Evolutionary conservation across 495 filamentous ascomycete species (phyloP), one percentile per base, ranked within the genome.

Genomic region (Podospora anserina): DNA sequence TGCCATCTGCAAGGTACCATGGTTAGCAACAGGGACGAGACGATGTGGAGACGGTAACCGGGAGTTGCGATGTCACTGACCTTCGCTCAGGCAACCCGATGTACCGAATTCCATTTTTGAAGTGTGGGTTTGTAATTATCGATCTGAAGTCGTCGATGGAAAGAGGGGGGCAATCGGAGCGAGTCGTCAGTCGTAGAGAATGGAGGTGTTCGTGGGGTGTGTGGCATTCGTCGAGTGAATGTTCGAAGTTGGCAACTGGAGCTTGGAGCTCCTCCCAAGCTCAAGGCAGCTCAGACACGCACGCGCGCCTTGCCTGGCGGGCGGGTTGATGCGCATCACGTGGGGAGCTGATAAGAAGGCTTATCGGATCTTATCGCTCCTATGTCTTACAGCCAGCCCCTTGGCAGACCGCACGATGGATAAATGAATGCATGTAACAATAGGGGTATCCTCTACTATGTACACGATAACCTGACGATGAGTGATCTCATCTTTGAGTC

Each of bases 1-100:
- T 97, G 76, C 95, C 95, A 94, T 99, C 95, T 99, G 74, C 56
- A 65, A 64, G 59, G 61, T 63, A 71, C n/a, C 70, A 74, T 27
- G 20, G 34, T 72, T 54, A 76, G 70, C 63, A 61, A 39, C 61
- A 18, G 57, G 26, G 64, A 18, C 18, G 3, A 23, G 16, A 28
- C 26, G 65, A n/a, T 62, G 58, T 73, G 63, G 63, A 61, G 58
- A 56, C 28, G 60, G 63, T 53, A 30, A 65, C 44, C 54, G n/a
- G 61, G 27, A 49, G 19, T 19, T 68, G 71, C 70, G 69, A 49
- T 49, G 58, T 69, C 68, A 63, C 74, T 60, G 72, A 91, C 91
- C 91, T 86, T 92, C 89, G 70, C 85, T 90, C 66, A 93, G 81
- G 80, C 85, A 84, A 70, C 91, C 90, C 72, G 88, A 87, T 59